Percentiles rank a stretch among this genome's conserved stretches.
Conservation (phyloP, 192 early-diverging fungal genomes). For the Coemansia sp. region DNA sequence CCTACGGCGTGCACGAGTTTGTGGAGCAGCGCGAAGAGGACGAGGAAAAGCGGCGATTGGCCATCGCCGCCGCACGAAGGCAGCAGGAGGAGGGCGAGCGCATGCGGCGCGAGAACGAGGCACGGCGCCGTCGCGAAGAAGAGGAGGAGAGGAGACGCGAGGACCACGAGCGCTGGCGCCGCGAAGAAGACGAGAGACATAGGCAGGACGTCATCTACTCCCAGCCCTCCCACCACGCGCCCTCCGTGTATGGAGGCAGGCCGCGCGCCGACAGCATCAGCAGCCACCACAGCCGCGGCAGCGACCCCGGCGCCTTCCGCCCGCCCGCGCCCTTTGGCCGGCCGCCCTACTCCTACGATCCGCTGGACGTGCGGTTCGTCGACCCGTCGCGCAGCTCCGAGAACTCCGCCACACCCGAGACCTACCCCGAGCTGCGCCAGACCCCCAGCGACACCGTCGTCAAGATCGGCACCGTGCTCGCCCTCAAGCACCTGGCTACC, state of each 20-base stretch:
- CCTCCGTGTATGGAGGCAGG: neutral
- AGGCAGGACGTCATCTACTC: constrained; percentile 5
- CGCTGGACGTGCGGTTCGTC: constrained; percentile 19
- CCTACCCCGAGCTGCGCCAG: constrained; percentile 47
- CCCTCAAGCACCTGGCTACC: constrained; percentile 60
- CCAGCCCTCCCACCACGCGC: neutral
- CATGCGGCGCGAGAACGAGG: constrained; percentile 27
- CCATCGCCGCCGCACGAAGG: constrained; percentile 1
- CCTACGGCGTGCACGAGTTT: constrained; percentile 46
- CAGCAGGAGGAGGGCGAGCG: constrained; percentile 29
- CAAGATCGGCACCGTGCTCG: constrained; percentile 50
- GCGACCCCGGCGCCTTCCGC: constrained; percentile 18
- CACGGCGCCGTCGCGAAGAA: constrained; percentile 27
- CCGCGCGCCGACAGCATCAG: constrained; percentile 6
- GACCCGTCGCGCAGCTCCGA: constrained; percentile 48
- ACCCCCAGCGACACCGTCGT: constrained; percentile 28
- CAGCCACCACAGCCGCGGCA: constrained; percentile 14
- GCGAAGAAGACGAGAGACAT: constrained; percentile 19
- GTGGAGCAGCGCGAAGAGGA: constrained; percentile 17
- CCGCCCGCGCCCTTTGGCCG: constrained; percentile 39
- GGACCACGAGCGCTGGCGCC: constrained; percentile 27
- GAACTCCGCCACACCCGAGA: constrained; percentile 34
- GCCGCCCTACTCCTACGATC: constrained; percentile 32
- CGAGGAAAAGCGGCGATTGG: constrained; percentile 10
- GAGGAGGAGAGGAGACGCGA: constrained; percentile 25